Evolutionary conservation across 2,329 filamentous ascomycete species (phyloP).

Genomic region (Colletotrichum melonis): DNA sequence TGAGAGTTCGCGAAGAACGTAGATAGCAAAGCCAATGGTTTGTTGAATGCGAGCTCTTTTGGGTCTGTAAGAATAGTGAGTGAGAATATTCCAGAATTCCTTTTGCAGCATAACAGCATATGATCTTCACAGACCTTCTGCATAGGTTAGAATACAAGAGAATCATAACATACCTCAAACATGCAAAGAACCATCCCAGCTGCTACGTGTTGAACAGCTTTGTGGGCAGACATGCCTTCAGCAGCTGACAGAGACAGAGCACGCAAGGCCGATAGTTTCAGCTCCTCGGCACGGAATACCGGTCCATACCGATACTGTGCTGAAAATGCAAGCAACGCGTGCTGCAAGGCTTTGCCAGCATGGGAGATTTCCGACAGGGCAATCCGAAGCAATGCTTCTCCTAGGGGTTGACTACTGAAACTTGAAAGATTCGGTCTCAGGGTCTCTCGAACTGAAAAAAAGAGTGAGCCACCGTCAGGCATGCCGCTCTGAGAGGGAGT

Average conservation of each 20-base stretch:
- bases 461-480: not conserved
- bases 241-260: slow-evolving; percentile 39
- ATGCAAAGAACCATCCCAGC: slow-evolving; percentile 44
- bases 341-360: slow-evolving; percentile 38
- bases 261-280: slow-evolving; percentile 41
- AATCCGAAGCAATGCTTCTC: slow-evolving; percentile 41
- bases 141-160: too few relatives aligned
- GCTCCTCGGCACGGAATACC: slow-evolving; percentile 37
- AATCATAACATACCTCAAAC: slow-evolving; percentile 40
- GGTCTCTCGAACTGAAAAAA: not conserved
- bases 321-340: slow-evolving; percentile 42
- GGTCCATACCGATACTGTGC: slow-evolving; percentile 40
- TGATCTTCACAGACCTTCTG: not conserved
- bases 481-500: not conserved
- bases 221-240: slow-evolving; percentile 29
- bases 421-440: not conserved
- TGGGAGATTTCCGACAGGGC: slow-evolving; percentile 37
- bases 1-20: slow-evolving; percentile 39
- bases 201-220: slow-evolving; percentile 43
- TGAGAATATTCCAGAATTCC: not conserved
- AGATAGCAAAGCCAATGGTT: slow-evolving; percentile 44
- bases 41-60: slow-evolving; percentile 39
- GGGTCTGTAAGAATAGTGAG: slow-evolving; percentile 34
- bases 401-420: slow-evolving; percentile 30
- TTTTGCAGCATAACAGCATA: too few relatives aligned